Evolutionary conservation across 1,284 basidiomycete species (phyloP).

Genomic region (Apiotrichum laibachii): DNA sequence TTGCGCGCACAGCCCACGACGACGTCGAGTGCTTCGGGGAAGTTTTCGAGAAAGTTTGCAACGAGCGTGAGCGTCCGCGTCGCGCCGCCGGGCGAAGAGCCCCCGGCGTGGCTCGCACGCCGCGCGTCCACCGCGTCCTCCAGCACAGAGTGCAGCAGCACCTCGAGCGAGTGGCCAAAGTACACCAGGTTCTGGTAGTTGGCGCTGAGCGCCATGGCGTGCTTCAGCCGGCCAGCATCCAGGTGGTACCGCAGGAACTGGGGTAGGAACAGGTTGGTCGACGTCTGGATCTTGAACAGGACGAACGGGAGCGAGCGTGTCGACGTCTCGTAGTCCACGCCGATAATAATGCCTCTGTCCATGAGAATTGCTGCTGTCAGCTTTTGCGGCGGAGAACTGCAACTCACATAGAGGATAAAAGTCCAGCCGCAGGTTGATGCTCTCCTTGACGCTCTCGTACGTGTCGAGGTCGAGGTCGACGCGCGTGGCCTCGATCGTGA

Average conservation of each 20-base stretch:
- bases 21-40: conserved; percentile 83
- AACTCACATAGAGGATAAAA: conserved; percentile 86
- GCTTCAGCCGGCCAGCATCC: conserved; percentile 63
- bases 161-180: conserved; percentile 90
- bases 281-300: conserved; percentile 87
- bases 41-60: conserved; percentile 91
- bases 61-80: conserved; percentile 63
- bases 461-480: conserved; percentile 53
- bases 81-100: neutral
- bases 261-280: conserved; percentile 92
- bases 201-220: conserved; percentile 80
- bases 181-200: conserved; percentile 86
- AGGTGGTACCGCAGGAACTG: conserved; percentile 86
- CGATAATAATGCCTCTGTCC: conserved; percentile 98
- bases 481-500: conserved; percentile 71
- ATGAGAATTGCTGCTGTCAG: conserved; percentile 75
- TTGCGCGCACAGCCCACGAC: conserved; percentile 96
- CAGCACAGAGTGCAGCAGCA: conserved; percentile 86
- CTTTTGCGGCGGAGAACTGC: neutral
- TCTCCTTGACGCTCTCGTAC: conserved; percentile 77
- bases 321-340: conserved; percentile 83
- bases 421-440: conserved; percentile 81
- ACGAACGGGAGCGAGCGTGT: conserved; percentile 80
- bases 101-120: neutral
- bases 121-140: conserved; percentile 71